Conservation (phyloP, 108 stramenopile species). For the Nitzschia palea region DNA sequence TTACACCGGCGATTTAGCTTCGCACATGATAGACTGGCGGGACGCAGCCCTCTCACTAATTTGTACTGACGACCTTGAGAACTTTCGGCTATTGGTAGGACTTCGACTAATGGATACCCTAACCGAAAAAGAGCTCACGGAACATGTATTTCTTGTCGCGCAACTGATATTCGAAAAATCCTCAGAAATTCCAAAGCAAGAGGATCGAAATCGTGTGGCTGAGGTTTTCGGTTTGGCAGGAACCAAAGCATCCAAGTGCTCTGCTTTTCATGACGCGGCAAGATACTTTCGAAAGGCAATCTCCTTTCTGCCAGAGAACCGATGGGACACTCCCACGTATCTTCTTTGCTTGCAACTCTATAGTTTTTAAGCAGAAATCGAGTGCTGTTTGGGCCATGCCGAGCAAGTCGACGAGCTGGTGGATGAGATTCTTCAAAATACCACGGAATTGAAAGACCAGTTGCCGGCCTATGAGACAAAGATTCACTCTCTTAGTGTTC, state of each 20-base stretch:
- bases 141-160: conserved; percentile 5
- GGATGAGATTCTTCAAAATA: conserved; percentile 3
- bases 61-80: conserved; percentile 9
- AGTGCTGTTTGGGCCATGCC: conserved; percentile 16
- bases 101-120: background rate
- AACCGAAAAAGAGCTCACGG: background rate
- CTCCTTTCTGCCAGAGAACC: background rate
- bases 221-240: conserved; percentile 12
- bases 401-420: conserved; percentile 11
- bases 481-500: conserved; percentile 18
- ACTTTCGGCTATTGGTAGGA: conserved; percentile 23
- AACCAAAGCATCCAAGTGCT: conserved; percentile 11
- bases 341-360: conserved; percentile 15
- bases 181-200: background rate
- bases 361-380: conserved; percentile 20
- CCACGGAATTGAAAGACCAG: conserved; percentile 17
- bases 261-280: conserved; percentile 23
- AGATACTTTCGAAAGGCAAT: conserved; percentile 12
- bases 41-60: conserved; percentile 39
- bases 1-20: no score
- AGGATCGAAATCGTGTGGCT: conserved; percentile 12
- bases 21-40: conserved; percentile 42
- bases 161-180: background rate
- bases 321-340: conserved; percentile 6
- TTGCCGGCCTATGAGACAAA: conserved; percentile 13